phyloP scores from a whole-genome alignment of 2,329 filamentous ascomycete species.

The Fusarium nygamai region DNA sequence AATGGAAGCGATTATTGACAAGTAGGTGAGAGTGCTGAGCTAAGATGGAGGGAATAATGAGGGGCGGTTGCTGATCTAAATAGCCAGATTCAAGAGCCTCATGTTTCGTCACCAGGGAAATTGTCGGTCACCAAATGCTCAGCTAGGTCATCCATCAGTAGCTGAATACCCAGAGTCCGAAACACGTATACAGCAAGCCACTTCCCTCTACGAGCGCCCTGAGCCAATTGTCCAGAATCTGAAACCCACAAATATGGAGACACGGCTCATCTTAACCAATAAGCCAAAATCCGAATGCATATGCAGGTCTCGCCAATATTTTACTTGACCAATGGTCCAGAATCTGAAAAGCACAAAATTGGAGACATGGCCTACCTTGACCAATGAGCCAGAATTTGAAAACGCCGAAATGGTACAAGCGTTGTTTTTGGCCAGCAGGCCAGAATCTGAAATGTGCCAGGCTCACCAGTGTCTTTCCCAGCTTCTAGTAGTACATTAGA shows the following conservation, averaged over 20 bases:
- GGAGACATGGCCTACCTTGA: background rate
- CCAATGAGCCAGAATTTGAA: background rate
- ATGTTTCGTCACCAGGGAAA: fast-evolving
- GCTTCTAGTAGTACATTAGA: background rate
- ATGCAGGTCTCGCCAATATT: background rate
- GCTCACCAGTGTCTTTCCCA: background rate
- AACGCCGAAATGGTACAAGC: no score
- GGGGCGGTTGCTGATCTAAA: background rate
- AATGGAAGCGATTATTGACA: fast-evolving
- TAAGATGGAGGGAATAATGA: background rate
- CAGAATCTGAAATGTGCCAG: background rate
- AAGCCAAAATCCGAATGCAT: background rate
- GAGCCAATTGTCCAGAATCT: background rate
- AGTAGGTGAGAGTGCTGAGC: background rate
- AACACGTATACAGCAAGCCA: background rate
- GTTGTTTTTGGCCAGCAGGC: no score
- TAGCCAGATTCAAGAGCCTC: background rate
- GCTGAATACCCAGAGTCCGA: background rate
- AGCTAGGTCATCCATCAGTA: background rate
- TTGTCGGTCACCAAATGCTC: background rate
- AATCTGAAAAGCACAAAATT: background rate
- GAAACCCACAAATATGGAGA: background rate
- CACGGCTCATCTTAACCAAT: background rate
- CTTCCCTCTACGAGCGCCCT: background rate
- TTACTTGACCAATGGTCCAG: background rate